These are phyloP conservation scores for Phytophthora vignae DNA, from an alignment of 352 stramenopile species.

Conservation along the genomic window DNA sequence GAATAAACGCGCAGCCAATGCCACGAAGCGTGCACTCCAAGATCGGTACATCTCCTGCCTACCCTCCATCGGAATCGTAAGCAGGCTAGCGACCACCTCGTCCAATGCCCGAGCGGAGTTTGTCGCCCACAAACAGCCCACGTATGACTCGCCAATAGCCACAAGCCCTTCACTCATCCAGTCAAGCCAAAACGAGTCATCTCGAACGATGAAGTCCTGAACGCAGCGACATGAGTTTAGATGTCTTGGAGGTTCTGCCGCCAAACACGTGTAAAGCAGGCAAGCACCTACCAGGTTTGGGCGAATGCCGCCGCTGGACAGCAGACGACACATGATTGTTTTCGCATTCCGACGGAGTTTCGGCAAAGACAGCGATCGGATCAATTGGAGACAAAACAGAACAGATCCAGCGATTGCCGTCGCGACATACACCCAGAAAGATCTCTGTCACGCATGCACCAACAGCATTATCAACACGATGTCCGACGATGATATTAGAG, in stretches of 20 bases:
- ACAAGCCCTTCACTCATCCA: constrained; percentile 89
- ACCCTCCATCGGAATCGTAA: constrained; percentile 85
- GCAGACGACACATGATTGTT: constrained; percentile 76
- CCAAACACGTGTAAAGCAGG: background rate
- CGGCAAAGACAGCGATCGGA: constrained; percentile 77
- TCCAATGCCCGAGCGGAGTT: constrained; percentile 67
- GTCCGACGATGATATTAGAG: constrained; percentile 26
- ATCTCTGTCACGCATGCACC: constrained; percentile 47
- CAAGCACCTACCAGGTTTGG: constrained; percentile 52
- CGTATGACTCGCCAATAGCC: constrained; percentile 85
- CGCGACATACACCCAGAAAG: constrained; percentile 80
- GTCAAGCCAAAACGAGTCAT: constrained; percentile 86
- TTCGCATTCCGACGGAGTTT: constrained; percentile 76
- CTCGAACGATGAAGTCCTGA: constrained; percentile 81
- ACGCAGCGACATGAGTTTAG: background rate
- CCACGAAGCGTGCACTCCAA: constrained; percentile 81
- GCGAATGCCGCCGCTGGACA: constrained; percentile 67
- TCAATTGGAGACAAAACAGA: constrained; percentile 68
- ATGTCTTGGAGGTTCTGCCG: background rate
- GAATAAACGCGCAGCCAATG: constrained; percentile 76
- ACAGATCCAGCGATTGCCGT: constrained; percentile 67
- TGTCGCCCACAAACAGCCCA: constrained; percentile 75
- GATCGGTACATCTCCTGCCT: constrained; percentile 89
- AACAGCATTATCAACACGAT: constrained; percentile 6
- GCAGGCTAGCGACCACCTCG: constrained; percentile 73